Evolutionary conservation across 1,284 basidiomycete species (phyloP).

Genomic region (Dichomitus squalens): DNA sequence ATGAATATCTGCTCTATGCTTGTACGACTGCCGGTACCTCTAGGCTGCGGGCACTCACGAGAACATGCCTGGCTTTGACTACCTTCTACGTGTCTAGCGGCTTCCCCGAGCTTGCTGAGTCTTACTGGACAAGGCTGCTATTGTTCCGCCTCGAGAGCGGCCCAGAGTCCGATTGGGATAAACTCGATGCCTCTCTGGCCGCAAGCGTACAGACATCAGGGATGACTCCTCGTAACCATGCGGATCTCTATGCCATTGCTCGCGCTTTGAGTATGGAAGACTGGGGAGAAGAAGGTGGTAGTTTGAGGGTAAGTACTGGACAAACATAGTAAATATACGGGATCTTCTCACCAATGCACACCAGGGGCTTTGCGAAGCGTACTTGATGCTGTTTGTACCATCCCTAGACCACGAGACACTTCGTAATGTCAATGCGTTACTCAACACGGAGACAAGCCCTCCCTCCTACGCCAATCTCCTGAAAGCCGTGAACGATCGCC

Average conservation of each 20-base stretch:
- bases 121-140: constrained; percentile 36
- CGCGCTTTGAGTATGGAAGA: constrained; percentile 32
- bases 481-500: constrained; percentile 3
- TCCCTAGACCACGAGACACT: constrained; percentile 9
- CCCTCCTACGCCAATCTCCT: constrained; percentile 16
- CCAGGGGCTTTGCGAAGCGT: constrained; percentile 21
- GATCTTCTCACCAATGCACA: neutral
- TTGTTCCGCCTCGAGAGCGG: constrained; percentile 32
- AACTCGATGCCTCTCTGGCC: constrained; percentile 23
- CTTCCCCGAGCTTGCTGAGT: constrained; percentile 27
- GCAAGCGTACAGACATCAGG: constrained; percentile 16
- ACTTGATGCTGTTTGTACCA: constrained; percentile 17
- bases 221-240: constrained; percentile 23
- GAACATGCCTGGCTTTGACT: constrained; percentile 36
- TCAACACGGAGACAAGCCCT: constrained; percentile 13
- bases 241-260: constrained; percentile 37
- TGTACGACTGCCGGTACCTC: constrained; percentile 38
- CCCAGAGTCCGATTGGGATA: constrained; percentile 26
- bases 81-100: constrained; percentile 25
- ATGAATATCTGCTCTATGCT: constrained; percentile 48
- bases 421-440: constrained; percentile 4
- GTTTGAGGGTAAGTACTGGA: constrained; percentile 31
- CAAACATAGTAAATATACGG: neutral
- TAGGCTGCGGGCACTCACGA: constrained; percentile 43
- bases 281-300: constrained; percentile 36